These are phyloP conservation scores for Trametes pubescens DNA, from an alignment of 1,284 basidiomycete genomes.

Conservation along the genomic window DNA sequence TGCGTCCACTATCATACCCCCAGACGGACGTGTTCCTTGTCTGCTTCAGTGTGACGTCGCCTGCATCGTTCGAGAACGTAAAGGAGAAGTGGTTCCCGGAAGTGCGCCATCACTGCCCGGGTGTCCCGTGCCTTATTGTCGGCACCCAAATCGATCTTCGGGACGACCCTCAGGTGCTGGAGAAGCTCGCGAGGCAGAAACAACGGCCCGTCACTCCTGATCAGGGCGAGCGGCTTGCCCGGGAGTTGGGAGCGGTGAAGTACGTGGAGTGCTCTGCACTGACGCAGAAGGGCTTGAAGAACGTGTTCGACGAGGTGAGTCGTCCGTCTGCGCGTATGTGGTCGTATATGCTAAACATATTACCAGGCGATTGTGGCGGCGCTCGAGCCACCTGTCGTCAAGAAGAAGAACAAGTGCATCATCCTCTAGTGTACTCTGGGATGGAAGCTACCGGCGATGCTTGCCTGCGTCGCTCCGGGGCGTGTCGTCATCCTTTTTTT, in stretches of 20 bases:
- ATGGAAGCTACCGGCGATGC: conserved; percentile 16
- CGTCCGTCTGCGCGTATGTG: not conserved
- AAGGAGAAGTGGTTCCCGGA: conserved; percentile 99
- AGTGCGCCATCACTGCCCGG: conserved; percentile 99
- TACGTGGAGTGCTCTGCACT: conserved; percentile 99
- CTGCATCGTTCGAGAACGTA: conserved; percentile 99
- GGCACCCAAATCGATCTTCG: conserved; percentile 98
- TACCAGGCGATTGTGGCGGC: conserved; percentile 96
- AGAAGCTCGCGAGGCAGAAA: conserved; percentile 96
- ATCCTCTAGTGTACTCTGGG: conserved; percentile 67
- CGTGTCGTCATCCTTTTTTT: conserved; percentile 20
- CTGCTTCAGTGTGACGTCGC: conserved; percentile 98
- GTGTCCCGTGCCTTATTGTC: conserved; percentile 98
- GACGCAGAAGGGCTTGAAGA: conserved; percentile 99
- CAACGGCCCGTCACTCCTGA: conserved; percentile 92
- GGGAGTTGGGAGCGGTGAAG: conserved; percentile 97
- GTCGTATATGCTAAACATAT: conserved; percentile 1
- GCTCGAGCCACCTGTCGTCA: conserved; percentile 93
- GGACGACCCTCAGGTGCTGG: conserved; percentile 92
- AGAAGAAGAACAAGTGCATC: conserved; percentile 86
- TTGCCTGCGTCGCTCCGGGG: conserved; percentile 20
- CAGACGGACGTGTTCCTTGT: conserved; percentile 99
- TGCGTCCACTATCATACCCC: conserved; percentile 98
- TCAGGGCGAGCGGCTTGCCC: conserved; percentile 91
- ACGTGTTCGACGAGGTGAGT: conserved; percentile 98